These are phyloP conservation scores for Fonsecaea erecta DNA, from an alignment of 2,329 filamentous ascomycete species.

Conservation along the genomic window DNA sequence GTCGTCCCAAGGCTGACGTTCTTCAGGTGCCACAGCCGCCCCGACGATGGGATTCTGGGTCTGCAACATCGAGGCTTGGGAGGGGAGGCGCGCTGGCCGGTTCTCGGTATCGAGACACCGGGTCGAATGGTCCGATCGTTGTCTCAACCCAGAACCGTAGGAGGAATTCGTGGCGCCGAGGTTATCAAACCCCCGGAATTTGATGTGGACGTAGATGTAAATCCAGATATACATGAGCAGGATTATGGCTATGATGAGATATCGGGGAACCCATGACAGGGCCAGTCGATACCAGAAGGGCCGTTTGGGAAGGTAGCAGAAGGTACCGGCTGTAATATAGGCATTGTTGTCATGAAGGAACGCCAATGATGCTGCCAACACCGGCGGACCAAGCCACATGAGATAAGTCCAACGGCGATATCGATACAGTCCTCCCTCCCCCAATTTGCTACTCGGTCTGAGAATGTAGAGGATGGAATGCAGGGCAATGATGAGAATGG, in stretches of 20 bases:
- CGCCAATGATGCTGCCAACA: constrained; percentile 64
- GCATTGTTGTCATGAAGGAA: constrained; percentile 61
- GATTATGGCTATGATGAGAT: constrained; percentile 69
- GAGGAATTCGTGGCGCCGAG: constrained; percentile 25
- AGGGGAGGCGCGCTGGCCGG: neutral
- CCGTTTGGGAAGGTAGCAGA: constrained; percentile 70
- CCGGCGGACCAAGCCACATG: constrained; percentile 62
- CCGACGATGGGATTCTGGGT: neutral
- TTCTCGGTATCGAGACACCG: constrained; percentile 13
- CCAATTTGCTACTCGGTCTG: constrained; percentile 52
- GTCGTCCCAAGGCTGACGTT: constrained; percentile 31
- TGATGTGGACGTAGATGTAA: constrained; percentile 67
- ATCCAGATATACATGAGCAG: constrained; percentile 69
- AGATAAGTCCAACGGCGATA: constrained; percentile 66
- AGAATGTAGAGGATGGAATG: constrained; percentile 76
- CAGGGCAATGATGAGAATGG: constrained; percentile 72
- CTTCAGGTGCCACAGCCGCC: neutral
- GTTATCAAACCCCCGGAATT: constrained; percentile 47
- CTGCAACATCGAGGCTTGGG: neutral
- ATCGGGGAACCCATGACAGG: constrained; percentile 74
- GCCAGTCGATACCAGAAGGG: constrained; percentile 72
- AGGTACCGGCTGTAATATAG: constrained; percentile 68
- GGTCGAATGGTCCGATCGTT: constrained; percentile 11
- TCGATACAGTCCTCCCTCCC: constrained; percentile 69
- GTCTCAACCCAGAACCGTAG: constrained; percentile 3